These are phyloP conservation scores for Fusarium phyllophilum DNA, from an alignment of 2,329 filamentous ascomycete genomes.

Conservation along the genomic window DNA sequence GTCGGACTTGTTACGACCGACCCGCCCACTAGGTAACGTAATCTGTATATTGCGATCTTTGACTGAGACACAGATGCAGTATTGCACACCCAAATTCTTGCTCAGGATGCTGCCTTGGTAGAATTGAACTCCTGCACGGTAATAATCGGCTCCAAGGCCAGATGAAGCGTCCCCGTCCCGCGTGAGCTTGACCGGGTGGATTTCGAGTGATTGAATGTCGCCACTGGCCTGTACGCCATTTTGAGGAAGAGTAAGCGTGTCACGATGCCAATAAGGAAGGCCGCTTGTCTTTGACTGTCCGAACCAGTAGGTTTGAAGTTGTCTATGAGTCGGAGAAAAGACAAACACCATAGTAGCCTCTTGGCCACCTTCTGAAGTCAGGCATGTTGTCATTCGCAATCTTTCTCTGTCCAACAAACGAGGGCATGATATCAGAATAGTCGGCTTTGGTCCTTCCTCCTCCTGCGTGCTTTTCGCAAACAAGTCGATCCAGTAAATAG, in stretches of 20 bases:
- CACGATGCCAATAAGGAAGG: constrained; percentile 53
- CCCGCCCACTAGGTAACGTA: constrained; percentile 42
- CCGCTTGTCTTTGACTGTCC: constrained; percentile 29
- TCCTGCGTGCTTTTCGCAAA: constrained; percentile 26
- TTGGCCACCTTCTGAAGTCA: constrained; percentile 32
- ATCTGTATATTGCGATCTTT: constrained; percentile 41
- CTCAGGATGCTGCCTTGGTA: constrained; percentile 59
- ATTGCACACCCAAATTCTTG: constrained; percentile 56
- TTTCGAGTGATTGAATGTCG: constrained; percentile 42
- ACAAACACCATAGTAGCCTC: constrained; percentile 48
- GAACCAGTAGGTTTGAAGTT: constrained; percentile 52
- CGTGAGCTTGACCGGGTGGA: constrained; percentile 44
- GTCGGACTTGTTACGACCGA: constrained; percentile 41
- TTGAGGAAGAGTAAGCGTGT: constrained; percentile 45
- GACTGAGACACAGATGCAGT: constrained; percentile 49
- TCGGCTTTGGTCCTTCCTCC: constrained; percentile 22
- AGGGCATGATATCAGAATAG: constrained; percentile 44
- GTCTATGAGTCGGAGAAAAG: constrained; percentile 46
- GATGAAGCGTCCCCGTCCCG: constrained; percentile 1
- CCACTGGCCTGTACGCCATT: neutral
- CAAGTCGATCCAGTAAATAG: constrained; percentile 61
- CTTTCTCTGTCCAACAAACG: constrained; percentile 44
- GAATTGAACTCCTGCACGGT: constrained; percentile 52
- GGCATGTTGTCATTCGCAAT: constrained; percentile 46
- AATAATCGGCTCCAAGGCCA: constrained; percentile 47